phyloP scores from a whole-genome alignment of 1,284 basidiomycete species.

The Coriolopsis trogii region DNA sequence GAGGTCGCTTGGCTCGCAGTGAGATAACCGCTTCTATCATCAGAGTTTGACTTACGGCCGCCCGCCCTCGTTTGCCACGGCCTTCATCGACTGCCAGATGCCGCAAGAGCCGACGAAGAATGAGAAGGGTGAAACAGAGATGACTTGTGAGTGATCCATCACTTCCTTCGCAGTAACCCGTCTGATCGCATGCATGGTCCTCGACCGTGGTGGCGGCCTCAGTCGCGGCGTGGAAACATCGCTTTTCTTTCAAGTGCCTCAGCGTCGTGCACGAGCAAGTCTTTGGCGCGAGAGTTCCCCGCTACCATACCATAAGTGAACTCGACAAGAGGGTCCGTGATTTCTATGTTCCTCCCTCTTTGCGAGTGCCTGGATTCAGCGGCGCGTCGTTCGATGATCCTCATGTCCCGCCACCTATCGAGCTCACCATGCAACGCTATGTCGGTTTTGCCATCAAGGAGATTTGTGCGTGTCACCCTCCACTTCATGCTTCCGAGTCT shows the following conservation, averaged over 20 bases:
- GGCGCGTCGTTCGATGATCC: constrained; percentile 47
- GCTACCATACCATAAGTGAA: constrained; percentile 61
- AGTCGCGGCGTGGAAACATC: constrained; percentile 70
- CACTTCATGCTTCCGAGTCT: too few species aligned
- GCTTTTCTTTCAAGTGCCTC: constrained; percentile 60
- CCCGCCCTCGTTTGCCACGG: constrained; percentile 61
- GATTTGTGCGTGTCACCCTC: constrained; percentile 53
- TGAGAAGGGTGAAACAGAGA: constrained; percentile 58
- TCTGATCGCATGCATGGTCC: too few species aligned
- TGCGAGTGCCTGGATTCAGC: constrained; percentile 67
- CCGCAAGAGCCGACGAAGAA: constrained; percentile 53
- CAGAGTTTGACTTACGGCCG: constrained; percentile 74
- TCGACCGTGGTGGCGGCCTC: neutral
- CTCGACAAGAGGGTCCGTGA: constrained; percentile 66
- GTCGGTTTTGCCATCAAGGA: constrained; percentile 65
- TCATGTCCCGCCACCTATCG: constrained; percentile 48
- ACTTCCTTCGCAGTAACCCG: too few species aligned
- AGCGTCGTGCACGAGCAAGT: constrained; percentile 66
- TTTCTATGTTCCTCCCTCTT: constrained; percentile 62
- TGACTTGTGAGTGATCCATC: constrained; percentile 57
- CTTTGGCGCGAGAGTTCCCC: constrained; percentile 61
- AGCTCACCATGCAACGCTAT: constrained; percentile 66
- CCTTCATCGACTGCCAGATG: constrained; percentile 63
- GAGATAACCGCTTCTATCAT: constrained; percentile 13
- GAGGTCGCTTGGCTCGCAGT: neutral